Evolutionary conservation across 441 rosid species (phyloP).

Genomic region (Macaranga tanarius): DNA sequence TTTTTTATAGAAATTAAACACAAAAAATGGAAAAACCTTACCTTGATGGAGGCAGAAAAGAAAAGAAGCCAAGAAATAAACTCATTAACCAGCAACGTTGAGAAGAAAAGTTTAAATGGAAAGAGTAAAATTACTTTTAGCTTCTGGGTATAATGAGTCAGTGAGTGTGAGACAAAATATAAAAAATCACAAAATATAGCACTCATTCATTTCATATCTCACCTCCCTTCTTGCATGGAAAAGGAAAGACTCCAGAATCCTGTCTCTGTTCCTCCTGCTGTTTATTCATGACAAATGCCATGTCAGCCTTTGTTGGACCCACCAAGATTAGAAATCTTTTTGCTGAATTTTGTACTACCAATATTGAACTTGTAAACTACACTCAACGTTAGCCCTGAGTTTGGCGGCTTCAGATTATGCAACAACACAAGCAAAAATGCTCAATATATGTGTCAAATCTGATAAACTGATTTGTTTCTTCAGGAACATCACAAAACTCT

Average conservation of each 20-base stretch:
- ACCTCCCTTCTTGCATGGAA: neutral
- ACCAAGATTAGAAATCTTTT: neutral
- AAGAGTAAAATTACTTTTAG: neutral
- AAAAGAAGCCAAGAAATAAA: neutral
- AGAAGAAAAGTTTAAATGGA: neutral
- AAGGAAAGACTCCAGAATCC: neutral
- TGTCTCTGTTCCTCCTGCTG: neutral
- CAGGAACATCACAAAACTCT: neutral
- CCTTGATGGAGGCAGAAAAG: neutral
- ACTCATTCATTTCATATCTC: neutral
- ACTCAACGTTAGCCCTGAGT: too few relatives aligned
- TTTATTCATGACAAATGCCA: neutral
- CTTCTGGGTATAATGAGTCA: neutral
- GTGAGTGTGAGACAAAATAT: too few relatives aligned
- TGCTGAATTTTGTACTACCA: too few relatives aligned
- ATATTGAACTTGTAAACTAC: too few relatives aligned
- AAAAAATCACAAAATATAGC: neutral
- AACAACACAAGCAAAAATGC: neutral
- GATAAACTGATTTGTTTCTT: neutral
- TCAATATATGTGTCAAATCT: neutral
- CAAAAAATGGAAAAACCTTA: neutral
- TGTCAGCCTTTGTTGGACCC: neutral
- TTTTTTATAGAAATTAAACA: neutral
- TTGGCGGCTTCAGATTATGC: neutral
- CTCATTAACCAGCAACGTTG: neutral